Conservation (phyloP, 208 protist genomes). For the Acanthamoeba royreba region DNA sequence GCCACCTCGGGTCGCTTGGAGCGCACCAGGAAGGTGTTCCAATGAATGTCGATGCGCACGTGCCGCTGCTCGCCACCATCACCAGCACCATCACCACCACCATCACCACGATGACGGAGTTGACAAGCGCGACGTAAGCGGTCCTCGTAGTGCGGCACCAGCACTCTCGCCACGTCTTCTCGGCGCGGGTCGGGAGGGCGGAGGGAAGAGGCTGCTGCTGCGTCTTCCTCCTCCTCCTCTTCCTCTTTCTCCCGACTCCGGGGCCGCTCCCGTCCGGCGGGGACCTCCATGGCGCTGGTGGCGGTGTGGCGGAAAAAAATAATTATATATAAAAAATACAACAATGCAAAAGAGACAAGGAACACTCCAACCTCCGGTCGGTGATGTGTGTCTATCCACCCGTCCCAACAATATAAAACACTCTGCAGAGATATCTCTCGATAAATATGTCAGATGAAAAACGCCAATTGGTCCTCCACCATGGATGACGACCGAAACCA, state of each 20-base stretch:
- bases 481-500: too few species aligned
- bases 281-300: too few species aligned
- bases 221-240: too few species aligned
- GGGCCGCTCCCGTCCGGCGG: too few species aligned
- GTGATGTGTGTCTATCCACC: not conserved
- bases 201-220: too few species aligned
- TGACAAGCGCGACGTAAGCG: not conserved
- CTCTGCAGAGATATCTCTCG: not conserved
- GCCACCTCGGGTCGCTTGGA: not conserved
- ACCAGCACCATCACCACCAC: too few species aligned
- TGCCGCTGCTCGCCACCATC: too few species aligned
- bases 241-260: too few species aligned
- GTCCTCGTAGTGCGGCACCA: not conserved
- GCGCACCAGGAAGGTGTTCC: not conserved
- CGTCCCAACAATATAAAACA: not conserved
- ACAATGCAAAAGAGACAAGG: not conserved
- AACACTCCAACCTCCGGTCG: not conserved
- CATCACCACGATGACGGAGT: too few species aligned
- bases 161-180: not conserved
- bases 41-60: conserved; percentile 9
- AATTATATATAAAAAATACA: not conserved
- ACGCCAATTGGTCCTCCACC: too few species aligned
- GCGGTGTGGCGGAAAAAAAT: not conserved
- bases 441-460: too few species aligned
- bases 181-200: not conserved